Evolutionary conservation across 495 filamentous ascomycete species (phyloP), one percentile per base, ranked within the genome.

Genomic region (Tuber indicum): DNA sequence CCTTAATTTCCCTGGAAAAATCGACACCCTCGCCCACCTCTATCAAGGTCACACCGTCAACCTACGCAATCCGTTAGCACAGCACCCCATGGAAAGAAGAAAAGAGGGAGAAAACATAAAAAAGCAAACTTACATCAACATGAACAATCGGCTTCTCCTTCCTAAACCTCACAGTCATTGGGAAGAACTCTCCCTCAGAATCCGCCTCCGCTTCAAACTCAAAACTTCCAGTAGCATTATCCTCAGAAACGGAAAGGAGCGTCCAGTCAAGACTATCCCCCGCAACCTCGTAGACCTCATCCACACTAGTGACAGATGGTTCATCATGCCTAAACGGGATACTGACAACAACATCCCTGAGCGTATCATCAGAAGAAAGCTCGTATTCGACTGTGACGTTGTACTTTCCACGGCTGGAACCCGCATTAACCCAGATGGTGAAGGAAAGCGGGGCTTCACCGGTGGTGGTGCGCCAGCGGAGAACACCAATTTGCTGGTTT

Each of bases 191-290:
- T 74, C 91, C 90, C 84, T 97, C 95, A 74, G 90, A 89, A 71
- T 90, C 90, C 44, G 93, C 93, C 81, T 92, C 90, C 23, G 93
- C 92, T 85, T 98, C 95, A 77, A 98, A 97, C 83, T 98, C 95
- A 81, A 98, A 98, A 45, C 91, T 90, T 32, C 95, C 95, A 41
- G 88, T 92, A 2, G 90, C 84, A 82, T 96, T 96, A 39, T 89
- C 90, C 76, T 93, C 91, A 81, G 92, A 91, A 71, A 98, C 90
- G 36, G 88, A 88, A 78, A 94, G 93, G 78, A 98, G 91, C 71
- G 90, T 92, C 95, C 95, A 98, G 82, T 98, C 95, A 52, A 98
- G 84, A 81, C 91, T 94, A 84, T 98, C 95, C 3, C 96, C 96
- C 9, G 92, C 91, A 26, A 98, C 94, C 84, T 98, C 96, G 79